These are phyloP conservation scores for Ceratobasidium sp. DNA, from an alignment of 1,284 basidiomycete genomes.

Conservation along the genomic window DNA sequence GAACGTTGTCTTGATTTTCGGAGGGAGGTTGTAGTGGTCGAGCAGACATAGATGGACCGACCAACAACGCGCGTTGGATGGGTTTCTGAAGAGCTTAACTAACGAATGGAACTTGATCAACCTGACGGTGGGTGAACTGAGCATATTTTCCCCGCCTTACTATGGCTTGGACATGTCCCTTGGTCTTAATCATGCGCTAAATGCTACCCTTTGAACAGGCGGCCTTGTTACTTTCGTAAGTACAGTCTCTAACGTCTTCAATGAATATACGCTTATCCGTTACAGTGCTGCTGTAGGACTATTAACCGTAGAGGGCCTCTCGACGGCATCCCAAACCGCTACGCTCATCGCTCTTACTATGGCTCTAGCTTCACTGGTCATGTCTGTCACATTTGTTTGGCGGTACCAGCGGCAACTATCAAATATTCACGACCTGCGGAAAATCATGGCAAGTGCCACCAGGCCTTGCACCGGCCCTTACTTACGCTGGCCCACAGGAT, in stretches of 20 bases:
- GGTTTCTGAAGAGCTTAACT: conserved; percentile 39
- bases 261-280: neutral
- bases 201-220: neutral
- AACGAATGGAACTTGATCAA: conserved; percentile 41
- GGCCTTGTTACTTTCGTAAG: conserved; percentile 26
- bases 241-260: neutral
- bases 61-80: conserved; percentile 40
- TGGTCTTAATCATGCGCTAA: too few relatives aligned
- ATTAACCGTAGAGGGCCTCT: conserved; percentile 35
- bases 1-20: neutral
- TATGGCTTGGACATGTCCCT: too few relatives aligned
- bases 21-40: conserved; percentile 33
- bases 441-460: conserved; percentile 36
- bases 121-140: conserved; percentile 35
- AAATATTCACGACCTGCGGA: conserved; percentile 38
- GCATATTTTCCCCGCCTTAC: neutral
- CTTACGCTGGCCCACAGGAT: conserved; percentile 18
- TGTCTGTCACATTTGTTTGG: conserved; percentile 39
- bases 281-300: conserved; percentile 37
- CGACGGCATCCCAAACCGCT: conserved; percentile 29
- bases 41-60: conserved; percentile 40
- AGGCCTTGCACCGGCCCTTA: neutral
- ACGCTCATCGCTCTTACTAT: conserved; percentile 38
- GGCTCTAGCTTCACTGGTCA: conserved; percentile 35
- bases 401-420: conserved; percentile 40